Conservation (phyloP, 352 stramenopile species). For the Albugo candida region DNA sequence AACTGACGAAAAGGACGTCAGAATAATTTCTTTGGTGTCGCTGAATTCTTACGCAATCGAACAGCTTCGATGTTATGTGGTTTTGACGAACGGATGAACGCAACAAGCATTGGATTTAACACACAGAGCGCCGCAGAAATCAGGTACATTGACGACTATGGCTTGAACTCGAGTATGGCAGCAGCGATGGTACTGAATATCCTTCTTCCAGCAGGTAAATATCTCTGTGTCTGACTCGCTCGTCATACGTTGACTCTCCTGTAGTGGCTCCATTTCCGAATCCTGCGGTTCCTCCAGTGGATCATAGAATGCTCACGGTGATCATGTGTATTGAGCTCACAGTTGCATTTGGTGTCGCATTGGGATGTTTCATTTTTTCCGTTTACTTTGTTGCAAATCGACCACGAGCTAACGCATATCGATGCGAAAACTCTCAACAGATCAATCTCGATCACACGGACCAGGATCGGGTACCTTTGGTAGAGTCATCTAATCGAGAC, state of each 20-base stretch:
- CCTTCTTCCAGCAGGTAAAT: slow-evolving; percentile 38
- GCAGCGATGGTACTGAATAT: slow-evolving; percentile 52
- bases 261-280: slow-evolving; percentile 39
- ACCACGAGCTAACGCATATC: slow-evolving; percentile 12
- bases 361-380: slow-evolving; percentile 69
- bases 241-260: not conserved
- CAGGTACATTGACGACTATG: slow-evolving; percentile 20
- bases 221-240: not conserved
- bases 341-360: slow-evolving; percentile 58
- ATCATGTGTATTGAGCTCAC: slow-evolving; percentile 77
- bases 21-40: slow-evolving; percentile 52
- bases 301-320: slow-evolving; percentile 62
- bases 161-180: slow-evolving; percentile 33
- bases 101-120: too few relatives aligned
- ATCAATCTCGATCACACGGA: not conserved
- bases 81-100: too few relatives aligned
- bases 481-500: not conserved
- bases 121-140: too few relatives aligned
- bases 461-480: not conserved
- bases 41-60: slow-evolving; percentile 53
- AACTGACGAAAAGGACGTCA: slow-evolving; percentile 1
- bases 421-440: not conserved
- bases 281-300: slow-evolving; percentile 52
- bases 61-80: slow-evolving; percentile 25
- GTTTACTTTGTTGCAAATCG: slow-evolving; percentile 79